Percentiles rank a stretch among this genome's conserved stretches.
Evolutionary conservation across 306 rosid genomes (phyloP).

Genomic region (Castanospermum australe): DNA sequence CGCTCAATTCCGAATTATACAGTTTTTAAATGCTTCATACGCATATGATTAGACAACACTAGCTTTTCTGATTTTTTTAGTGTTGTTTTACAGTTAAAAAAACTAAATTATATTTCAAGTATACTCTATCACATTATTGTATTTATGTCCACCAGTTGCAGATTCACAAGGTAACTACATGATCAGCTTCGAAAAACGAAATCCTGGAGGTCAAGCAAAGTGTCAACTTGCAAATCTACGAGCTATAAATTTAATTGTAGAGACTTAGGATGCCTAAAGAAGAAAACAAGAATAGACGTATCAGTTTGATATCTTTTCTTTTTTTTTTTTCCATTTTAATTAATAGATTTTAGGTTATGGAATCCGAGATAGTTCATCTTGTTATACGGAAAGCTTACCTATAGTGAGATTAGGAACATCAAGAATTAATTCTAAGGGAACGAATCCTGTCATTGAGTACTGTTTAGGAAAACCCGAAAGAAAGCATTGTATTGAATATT

Average conservation of each 20-base stretch:
- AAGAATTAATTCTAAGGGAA: neutral
- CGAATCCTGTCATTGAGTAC: neutral
- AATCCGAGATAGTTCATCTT: neutral
- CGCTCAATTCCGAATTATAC: no score
- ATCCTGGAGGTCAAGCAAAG: neutral
- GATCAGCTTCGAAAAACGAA: neutral
- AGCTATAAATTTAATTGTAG: neutral
- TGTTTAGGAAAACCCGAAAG: neutral
- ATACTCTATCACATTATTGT: neutral
- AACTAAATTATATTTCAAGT: neutral
- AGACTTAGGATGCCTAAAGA: neutral
- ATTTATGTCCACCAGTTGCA: neutral
- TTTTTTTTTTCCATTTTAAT: neutral
- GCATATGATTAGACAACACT: slow-evolving; percentile 30
- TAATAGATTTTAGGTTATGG: neutral
- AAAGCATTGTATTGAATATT: neutral
- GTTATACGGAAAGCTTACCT: no score
- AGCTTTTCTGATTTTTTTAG: neutral
- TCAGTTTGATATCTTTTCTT: neutral
- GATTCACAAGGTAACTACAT: neutral
- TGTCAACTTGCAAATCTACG: neutral
- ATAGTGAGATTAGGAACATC: neutral
- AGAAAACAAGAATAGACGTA: neutral
- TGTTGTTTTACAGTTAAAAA: neutral
- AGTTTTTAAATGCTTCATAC: slow-evolving; percentile 12